Evolutionary conservation across 2,329 filamentous ascomycete genomes (phyloP).

Genomic region (Metarhizium guizhouense): DNA sequence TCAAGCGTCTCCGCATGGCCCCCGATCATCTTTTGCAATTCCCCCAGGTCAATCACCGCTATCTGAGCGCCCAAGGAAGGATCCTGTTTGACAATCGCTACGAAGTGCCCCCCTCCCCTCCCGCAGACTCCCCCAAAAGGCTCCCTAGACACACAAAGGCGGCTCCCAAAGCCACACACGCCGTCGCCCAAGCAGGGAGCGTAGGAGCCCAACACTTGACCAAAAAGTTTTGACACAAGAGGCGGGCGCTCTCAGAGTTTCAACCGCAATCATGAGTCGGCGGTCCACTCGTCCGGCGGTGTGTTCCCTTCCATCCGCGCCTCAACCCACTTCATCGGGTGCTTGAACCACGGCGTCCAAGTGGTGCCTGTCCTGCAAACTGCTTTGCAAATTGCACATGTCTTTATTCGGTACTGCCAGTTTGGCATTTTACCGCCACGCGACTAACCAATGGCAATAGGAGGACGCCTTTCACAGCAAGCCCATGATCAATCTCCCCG

Average conservation of each 20-base stretch:
- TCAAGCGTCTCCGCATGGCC: conserved; percentile 1
- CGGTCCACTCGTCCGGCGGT: not conserved
- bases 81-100: conserved; percentile 7
- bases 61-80: conserved; percentile 5
- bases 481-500: conserved; percentile 75
- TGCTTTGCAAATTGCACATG: not conserved
- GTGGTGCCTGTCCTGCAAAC: not conserved
- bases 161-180: not conserved
- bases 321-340: not conserved
- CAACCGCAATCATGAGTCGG: not conserved
- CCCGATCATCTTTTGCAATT: conserved; percentile 8
- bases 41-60: conserved; percentile 8
- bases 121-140: too few species aligned
- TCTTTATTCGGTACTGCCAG: not conserved
- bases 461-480: conserved; percentile 81
- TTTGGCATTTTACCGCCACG: not conserved
- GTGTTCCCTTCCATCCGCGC: not conserved
- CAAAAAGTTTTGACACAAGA: not conserved
- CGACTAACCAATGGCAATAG: conserved; percentile 33
- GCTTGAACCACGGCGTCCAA: not conserved
- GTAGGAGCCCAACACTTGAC: not conserved
- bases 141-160: not conserved
- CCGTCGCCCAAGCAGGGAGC: not conserved
- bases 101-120: not conserved
- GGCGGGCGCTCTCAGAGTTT: not conserved